Conservation (phyloP, 305 asterid species). For the Ruellia speciosa region DNA sequence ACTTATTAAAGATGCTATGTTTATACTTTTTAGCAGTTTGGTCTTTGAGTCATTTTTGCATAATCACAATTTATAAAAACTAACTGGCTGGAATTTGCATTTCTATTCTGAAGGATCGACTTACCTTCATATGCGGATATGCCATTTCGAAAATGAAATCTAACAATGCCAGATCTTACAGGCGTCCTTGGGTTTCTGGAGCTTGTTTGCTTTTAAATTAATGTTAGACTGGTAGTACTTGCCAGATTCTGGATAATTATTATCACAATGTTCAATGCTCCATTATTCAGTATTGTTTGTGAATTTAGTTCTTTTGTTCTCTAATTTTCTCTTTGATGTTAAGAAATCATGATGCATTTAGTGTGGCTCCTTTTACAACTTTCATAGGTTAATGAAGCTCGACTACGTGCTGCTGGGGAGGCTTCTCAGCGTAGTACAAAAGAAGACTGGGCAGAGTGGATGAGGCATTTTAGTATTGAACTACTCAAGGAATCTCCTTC, state of each 20-base stretch:
- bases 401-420: constrained; percentile 88
- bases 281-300: constrained; percentile 6
- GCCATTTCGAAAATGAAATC: constrained; percentile 1
- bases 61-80: background rate
- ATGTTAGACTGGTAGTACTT: constrained; percentile 14
- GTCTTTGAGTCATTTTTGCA: background rate
- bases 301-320: constrained; percentile 11
- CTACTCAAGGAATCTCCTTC: constrained; percentile 94
- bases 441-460: constrained; percentile 99
- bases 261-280: constrained; percentile 2
- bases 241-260: constrained; percentile 16
- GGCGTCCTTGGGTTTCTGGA: constrained; percentile 16
- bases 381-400: constrained; percentile 78
- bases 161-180: constrained; percentile 1
- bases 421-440: constrained; percentile 98
- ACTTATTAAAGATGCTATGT: constrained; percentile 4
- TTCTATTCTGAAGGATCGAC: background rate
- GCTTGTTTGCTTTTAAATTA: constrained; percentile 10
- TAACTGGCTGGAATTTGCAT: background rate
- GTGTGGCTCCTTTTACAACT: constrained; percentile 12
- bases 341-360: background rate
- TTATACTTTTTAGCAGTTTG: background rate
- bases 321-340: background rate
- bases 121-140: constrained; percentile 2
- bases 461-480: constrained; percentile 98